Evolutionary conservation across 495 filamentous ascomycete genomes (phyloP), one percentile per base, ranked within the genome.

Genomic region (Neurospora sp.): DNA sequence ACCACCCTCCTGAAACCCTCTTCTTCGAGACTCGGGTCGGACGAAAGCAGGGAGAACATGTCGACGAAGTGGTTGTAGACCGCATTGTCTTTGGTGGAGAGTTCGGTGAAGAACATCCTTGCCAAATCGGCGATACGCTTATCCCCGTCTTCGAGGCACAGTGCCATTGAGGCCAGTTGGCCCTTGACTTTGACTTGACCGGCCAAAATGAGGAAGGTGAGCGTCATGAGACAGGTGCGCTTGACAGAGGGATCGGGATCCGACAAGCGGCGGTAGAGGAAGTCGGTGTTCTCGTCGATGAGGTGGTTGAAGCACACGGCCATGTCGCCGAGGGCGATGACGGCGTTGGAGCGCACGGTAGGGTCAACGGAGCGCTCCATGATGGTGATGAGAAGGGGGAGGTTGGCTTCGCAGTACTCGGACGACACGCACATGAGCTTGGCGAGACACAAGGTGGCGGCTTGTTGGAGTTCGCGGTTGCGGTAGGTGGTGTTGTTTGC

Each of bases 161-260:
- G 98, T 23, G 96, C 96, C 96, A 99, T 99, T 83, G 98, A 96
- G 37, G 96, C 96, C 27, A 99, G 86, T 83, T 99, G 96, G n/a
- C 96, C 96, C 85, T 99, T 99, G 80, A 99, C 96, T 84, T 99
- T 99, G 82, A 99, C 96, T 82, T 99, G 96, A 23, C 96, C 96
- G 0, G 96, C 96, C 37, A 99, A 84, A 78, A 99, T 99, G 39
- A 98, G 83, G 86, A 99, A 99, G 4, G 96, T 99, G 73, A 99
- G 84, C 3, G 96, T 98, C 96, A 98, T 99, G 16, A 99, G 88
- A 82, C 96, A 99, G 1, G 96, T 99, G 9, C 96, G 89, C 86
- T 98, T 98, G 41, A 99, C 96, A 8, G 91, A 94, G 40, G 88
- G 88, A 76, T 98, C 93, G 12, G 88, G 84, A 78, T 99, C 96